Conservation (phyloP, 1,139 yeast species). For the Debaryomycetaceae sp. region DNA sequence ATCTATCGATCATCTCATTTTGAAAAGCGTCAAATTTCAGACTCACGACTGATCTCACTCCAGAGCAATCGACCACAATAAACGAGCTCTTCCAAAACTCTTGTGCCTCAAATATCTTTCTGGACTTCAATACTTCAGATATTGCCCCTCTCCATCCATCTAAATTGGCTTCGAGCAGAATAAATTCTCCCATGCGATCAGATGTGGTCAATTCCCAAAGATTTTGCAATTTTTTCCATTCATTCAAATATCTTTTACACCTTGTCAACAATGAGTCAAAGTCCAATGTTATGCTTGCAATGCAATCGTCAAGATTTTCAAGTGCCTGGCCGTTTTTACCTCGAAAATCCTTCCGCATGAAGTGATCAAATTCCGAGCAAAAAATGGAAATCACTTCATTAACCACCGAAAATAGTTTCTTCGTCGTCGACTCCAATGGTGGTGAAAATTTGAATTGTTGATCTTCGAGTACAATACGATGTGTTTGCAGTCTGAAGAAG, state of each 20-base stretch:
- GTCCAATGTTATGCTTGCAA: neutral
- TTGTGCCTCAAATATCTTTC: conserved; percentile 47
- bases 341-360: neutral
- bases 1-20: conserved; percentile 39
- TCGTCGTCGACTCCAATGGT: conserved; percentile 19
- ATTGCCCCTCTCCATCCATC: conserved; percentile 47
- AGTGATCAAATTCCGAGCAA: neutral
- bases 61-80: conserved; percentile 40
- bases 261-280: neutral
- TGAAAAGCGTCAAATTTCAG: conserved; percentile 59
- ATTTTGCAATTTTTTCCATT: conserved; percentile 57
- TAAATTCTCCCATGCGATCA: conserved; percentile 19
- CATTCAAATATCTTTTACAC: conserved; percentile 3
- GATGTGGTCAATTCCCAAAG: conserved; percentile 48
- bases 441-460: conserved; percentile 41
- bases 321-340: neutral
- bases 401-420: no score
- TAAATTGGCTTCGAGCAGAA: conserved; percentile 26
- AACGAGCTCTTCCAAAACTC: conserved; percentile 10
- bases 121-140: conserved; percentile 41
- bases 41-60: conserved; percentile 53
- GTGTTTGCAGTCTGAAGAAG: neutral
- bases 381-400: neutral
- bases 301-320: neutral
- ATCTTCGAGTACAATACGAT: conserved; percentile 25